Conservation (phyloP, 805 yeast genomes). For the Starmera amethionina region DNA sequence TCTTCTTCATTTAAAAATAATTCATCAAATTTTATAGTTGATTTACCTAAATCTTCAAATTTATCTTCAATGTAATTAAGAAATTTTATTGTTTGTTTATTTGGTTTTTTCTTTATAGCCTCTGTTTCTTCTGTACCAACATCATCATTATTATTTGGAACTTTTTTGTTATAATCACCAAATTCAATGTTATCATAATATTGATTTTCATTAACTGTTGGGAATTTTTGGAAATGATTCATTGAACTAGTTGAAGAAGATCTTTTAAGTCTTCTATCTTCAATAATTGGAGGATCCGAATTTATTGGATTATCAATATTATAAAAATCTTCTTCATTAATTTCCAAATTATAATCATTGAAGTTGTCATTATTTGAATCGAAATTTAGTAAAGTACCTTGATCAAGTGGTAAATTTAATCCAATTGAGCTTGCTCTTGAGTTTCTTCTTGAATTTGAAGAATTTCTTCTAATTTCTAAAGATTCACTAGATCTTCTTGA, state of each 20-base stretch:
- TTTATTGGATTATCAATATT: background rate
- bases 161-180: background rate
- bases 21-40: constrained; percentile 7
- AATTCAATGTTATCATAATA: background rate
- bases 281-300: background rate
- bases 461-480: constrained; percentile 15
- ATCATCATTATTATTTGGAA: background rate
- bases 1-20: constrained; percentile 5
- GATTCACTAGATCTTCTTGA: constrained; percentile 15
- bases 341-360: constrained; percentile 4
- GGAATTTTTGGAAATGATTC: constrained; percentile 4
- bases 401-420: constrained; percentile 6
- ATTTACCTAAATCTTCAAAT: constrained; percentile 5
- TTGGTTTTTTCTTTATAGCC: constrained; percentile 1
- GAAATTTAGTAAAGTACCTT: background rate
- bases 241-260: constrained; percentile 7
- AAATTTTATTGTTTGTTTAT: constrained; percentile 12
- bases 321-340: constrained; percentile 6
- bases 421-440: constrained; percentile 16
- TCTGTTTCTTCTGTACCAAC: constrained; percentile 1
- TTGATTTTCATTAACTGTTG: constrained; percentile 2
- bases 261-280: constrained; percentile 6
- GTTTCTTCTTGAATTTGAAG: constrained; percentile 13
- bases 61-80: constrained; percentile 11
- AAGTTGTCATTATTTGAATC: background rate